Evolutionary conservation across 257 asterid species (phyloP).

Genomic region (Coffea canephora): DNA sequence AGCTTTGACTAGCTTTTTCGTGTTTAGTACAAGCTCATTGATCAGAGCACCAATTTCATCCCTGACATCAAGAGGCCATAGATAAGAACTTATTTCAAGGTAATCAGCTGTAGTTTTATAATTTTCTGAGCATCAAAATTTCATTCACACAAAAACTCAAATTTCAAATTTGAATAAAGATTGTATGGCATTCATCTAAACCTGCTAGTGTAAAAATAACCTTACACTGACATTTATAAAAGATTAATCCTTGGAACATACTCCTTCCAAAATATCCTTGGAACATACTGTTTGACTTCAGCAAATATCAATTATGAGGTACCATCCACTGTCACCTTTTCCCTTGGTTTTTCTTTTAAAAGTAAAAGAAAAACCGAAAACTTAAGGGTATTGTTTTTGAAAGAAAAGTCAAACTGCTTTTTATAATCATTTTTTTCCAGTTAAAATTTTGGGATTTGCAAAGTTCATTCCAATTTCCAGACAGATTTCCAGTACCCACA

Average conservation of each 20-base stretch:
- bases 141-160: too few relatives aligned
- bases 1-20: slow-evolving; percentile 37
- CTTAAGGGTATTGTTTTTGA: not conserved
- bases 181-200: too few relatives aligned
- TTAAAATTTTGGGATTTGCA: not conserved
- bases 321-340: too few relatives aligned
- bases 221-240: too few relatives aligned
- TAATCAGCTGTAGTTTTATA: too few relatives aligned
- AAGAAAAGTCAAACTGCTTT: not conserved
- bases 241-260: too few relatives aligned
- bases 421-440: too few relatives aligned
- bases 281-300: not conserved
- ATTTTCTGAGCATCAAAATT: too few relatives aligned
- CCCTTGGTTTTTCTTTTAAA: not conserved
- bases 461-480: not conserved
- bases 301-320: not conserved
- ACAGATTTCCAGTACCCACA: not conserved
- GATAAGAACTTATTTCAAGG: not conserved
- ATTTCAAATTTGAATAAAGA: too few relatives aligned
- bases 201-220: too few relatives aligned
- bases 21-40: slow-evolving; percentile 32
- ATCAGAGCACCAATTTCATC: slow-evolving; percentile 32
- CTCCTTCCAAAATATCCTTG: too few relatives aligned
- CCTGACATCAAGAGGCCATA: slow-evolving; percentile 20
- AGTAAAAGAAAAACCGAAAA: too few relatives aligned